Conservation (phyloP, 139 green algal genomes). For the Edaphochlamys debaryana region DNA sequence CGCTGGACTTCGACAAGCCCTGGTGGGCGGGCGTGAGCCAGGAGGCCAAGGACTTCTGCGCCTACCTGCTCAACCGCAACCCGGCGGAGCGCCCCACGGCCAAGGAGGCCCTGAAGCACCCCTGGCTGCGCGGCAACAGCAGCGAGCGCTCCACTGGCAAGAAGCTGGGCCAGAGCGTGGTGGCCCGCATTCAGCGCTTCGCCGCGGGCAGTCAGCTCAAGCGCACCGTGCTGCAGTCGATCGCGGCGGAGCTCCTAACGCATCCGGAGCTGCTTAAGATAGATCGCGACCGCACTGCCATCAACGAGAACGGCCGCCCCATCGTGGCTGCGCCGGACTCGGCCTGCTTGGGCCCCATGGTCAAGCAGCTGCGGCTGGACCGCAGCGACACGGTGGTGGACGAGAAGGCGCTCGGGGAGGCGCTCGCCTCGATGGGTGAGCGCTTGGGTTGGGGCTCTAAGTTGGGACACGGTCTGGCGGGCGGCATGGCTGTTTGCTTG, state of each 20-base stretch:
- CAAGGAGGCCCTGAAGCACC: conserved; percentile 80
- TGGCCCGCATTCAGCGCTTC: conserved; percentile 88
- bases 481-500: too few species aligned
- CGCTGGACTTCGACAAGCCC: conserved; percentile 50
- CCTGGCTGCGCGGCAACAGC: conserved; percentile 55
- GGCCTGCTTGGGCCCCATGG: conserved; percentile 12
- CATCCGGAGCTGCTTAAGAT: conserved; percentile 2
- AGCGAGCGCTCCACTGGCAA: conserved; percentile 52
- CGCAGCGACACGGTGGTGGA: not conserved
- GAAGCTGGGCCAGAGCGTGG: conserved; percentile 65
- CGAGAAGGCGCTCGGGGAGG: conserved; percentile 9
- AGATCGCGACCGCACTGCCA: not conserved
- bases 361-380: conserved; percentile 36
- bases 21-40: conserved; percentile 81
- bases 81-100: conserved; percentile 74
- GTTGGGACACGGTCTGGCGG: too few species aligned
- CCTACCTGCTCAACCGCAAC: conserved; percentile 73
- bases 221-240: conserved; percentile 86
- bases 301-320: not conserved
- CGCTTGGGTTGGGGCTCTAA: too few species aligned
- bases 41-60: conserved; percentile 88
- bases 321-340: conserved; percentile 16
- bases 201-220: conserved; percentile 67
- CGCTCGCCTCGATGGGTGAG: conserved; percentile 27
- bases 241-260: conserved; percentile 81